Evolutionary conservation across 2,329 filamentous ascomycete species (phyloP).

Genomic region (Verticillium dahliae): DNA sequence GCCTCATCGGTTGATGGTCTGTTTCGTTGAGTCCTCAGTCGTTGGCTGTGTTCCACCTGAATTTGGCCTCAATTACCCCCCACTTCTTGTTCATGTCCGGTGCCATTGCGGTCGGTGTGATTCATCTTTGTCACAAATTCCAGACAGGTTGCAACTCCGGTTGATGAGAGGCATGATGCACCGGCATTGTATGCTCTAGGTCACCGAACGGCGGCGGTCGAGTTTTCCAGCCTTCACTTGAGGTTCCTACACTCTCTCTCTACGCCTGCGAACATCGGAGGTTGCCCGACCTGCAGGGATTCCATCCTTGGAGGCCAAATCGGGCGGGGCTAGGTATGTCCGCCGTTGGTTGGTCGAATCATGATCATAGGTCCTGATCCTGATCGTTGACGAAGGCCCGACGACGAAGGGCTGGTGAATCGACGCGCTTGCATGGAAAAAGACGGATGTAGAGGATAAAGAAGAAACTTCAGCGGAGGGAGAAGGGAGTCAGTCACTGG

Average conservation of each 20-base stretch:
- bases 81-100: not conserved
- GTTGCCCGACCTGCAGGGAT: too few species aligned
- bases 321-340: too few species aligned
- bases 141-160: too few species aligned
- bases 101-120: not conserved
- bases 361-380: not conserved
- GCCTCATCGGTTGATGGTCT: not conserved
- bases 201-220: too few species aligned
- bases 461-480: not conserved
- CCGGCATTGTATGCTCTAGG: too few species aligned
- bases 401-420: not conserved
- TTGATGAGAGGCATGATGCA: too few species aligned
- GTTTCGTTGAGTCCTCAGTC: not conserved
- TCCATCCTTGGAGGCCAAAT: too few species aligned
- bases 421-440: not conserved
- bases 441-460: not conserved
- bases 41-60: not conserved
- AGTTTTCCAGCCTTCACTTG: too few species aligned
- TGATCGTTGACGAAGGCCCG: not conserved
- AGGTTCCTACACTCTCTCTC: too few species aligned
- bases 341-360: too few species aligned
- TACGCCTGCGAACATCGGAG: too few species aligned
- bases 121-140: not conserved
- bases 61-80: not conserved
- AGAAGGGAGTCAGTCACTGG: not conserved